A percentile compares a stretch with the other conserved stretches of the same genome.
phyloP scores from a whole-genome alignment of 2,329 filamentous ascomycete genomes.

The Emergomyces pasteurianus region DNA sequence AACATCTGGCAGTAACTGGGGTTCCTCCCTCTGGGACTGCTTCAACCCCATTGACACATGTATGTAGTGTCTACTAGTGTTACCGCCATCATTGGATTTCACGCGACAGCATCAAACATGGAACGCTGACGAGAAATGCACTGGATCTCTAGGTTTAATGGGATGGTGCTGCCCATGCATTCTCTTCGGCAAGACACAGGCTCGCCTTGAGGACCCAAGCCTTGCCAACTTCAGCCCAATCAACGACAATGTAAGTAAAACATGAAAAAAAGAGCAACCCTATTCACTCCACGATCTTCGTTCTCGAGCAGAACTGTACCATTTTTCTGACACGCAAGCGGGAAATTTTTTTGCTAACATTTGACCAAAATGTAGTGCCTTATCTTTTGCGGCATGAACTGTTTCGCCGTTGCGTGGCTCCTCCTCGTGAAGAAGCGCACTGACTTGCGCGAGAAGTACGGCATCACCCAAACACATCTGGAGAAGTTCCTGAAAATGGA shows the following conservation, averaged over 20 bases:
- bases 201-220: conserved; percentile 1
- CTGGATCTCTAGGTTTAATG: background rate
- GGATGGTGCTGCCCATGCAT: conserved; percentile 5
- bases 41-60: conserved; percentile 4
- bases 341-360: too few species aligned
- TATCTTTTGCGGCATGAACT: conserved; percentile 5
- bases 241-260: conserved; percentile 5
- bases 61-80: background rate
- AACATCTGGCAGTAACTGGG: background rate
- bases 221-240: conserved; percentile 4
- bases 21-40: conserved; percentile 4
- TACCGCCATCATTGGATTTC: too few species aligned
- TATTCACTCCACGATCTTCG: too few species aligned
- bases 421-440: conserved; percentile 1
- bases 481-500: conserved; percentile 6
- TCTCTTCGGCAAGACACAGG: conserved; percentile 5
- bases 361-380: background rate
- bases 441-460: conserved; percentile 5
- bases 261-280: background rate
- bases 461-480: conserved; percentile 5
- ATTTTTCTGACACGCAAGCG: too few species aligned
- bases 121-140: background rate
- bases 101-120: background rate
- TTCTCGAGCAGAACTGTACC: too few species aligned
- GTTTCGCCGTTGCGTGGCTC: conserved; percentile 3